Base-by-base conservation (phyloP, 2,329 filamentous ascomycete genomes). In the Salinomyces thailandicus region DNA sequence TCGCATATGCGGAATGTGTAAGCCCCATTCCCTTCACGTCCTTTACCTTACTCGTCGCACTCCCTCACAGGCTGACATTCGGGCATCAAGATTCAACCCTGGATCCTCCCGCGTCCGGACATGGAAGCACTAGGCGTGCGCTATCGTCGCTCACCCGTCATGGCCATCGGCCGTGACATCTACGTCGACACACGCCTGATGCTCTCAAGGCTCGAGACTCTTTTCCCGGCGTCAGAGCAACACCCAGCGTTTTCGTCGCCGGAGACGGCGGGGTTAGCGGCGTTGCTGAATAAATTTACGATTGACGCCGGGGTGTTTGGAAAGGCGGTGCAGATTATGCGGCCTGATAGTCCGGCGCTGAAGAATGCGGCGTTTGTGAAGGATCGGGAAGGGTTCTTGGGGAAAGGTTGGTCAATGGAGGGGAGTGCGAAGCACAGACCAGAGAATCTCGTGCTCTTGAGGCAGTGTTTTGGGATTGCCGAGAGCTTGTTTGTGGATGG, bases 171-270 rank as follows among this genome's bases (percentile, higher is more conserved):
- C 12, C 66, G 72, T 5, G 73, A 82, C 51, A 62, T 85, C 29
- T 85, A 83, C 61, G 63, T 75, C 42, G 81, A 85, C 62, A 77
- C 77, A 2, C 73, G 77, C 2, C 69, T 84, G 15, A 84, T 85
- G 48, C 57, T 85, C 14, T 58, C 58, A 17, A 79, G 76, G 54
- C 72, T 85, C 1, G 76, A 83, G 49, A 48, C 62, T 1, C 60
- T 71, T 22, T 74, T 71, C 52, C 71, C 71, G 0, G 44, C 46
- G 2, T 47, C 43, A 18, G 20, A 29, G 5, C 33, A 47, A 18
- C 45, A 49, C 39, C 49, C 49, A n/a, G 38, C 45, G 18, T 43
- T 50, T 41, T 64, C 42, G 60, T 62, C 24, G 54, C 64, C 20
- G 14, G 47, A 58, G 1, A 47, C 52, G 53, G 18, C 52, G 20